Conservation (phyloP, 1,284 basidiomycete genomes). For the Fomitopsis palustris region DNA sequence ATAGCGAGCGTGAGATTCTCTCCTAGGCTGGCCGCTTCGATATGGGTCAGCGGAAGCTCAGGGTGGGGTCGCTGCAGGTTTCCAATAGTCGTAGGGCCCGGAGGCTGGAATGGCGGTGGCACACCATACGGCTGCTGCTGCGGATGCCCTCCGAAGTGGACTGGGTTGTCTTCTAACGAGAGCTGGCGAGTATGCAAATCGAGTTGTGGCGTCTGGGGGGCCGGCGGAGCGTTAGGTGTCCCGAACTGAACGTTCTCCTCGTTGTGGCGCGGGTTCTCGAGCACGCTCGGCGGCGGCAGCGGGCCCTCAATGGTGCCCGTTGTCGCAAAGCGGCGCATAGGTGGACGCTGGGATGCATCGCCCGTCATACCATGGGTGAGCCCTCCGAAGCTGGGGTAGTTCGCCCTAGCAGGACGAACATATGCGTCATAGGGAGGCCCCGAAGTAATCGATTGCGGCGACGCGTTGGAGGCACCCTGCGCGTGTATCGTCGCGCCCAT, state of each 20-base stretch:
- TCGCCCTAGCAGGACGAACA: constrained; percentile 24
- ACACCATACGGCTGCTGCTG: not conserved
- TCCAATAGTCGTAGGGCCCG: not conserved
- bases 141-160: not conserved
- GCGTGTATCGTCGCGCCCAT: not conserved
- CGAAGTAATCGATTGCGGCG: constrained; percentile 7
- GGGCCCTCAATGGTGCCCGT: not conserved
- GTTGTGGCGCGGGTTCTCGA: not conserved
- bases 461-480: constrained; percentile 3
- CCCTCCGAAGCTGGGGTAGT: constrained; percentile 21
- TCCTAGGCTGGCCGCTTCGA: constrained; percentile 39
- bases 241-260: not conserved
- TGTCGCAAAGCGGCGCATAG: constrained; percentile 21
- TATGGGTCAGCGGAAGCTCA: constrained; percentile 42
- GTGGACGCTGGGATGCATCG: constrained; percentile 24
- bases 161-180: not conserved
- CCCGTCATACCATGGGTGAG: constrained; percentile 8
- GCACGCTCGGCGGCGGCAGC: not conserved
- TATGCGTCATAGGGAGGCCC: constrained; percentile 25
- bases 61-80: constrained; percentile 31
- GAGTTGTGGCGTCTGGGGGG: not conserved
- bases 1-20: constrained; percentile 42
- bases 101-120: not conserved
- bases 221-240: not conserved
- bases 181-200: not conserved